Conservation (phyloP, 495 filamentous ascomycete genomes). For the Penicillium desertorum region DNA sequence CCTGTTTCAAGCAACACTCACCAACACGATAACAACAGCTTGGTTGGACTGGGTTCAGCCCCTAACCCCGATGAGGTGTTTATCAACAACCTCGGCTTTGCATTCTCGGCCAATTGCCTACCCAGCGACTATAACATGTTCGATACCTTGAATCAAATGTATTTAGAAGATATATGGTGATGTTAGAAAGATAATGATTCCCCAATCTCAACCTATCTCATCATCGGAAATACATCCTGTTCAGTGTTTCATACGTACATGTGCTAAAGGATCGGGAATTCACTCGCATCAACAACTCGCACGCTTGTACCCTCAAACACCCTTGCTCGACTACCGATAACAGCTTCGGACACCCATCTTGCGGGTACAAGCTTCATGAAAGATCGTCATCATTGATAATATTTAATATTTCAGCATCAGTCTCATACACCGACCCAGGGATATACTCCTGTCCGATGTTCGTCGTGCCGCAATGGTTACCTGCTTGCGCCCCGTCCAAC, state of each 20-base stretch:
- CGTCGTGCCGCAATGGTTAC: too few species aligned
- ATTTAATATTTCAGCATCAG: conserved; percentile 52
- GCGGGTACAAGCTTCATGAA: conserved; percentile 54
- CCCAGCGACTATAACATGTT: conserved; percentile 35
- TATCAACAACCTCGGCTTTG: conserved; percentile 26
- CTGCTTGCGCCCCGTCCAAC: too few species aligned
- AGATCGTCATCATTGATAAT: conserved; percentile 48
- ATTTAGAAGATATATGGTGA: conserved; percentile 29
- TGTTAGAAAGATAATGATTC: not conserved
- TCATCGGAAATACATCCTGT: not conserved
- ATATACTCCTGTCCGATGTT: conserved; percentile 29
- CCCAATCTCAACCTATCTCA: too few species aligned
- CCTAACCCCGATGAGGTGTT: conserved; percentile 20
- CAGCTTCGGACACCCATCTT: conserved; percentile 51
- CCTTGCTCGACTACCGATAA: conserved; percentile 51
- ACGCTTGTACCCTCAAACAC: conserved; percentile 53
- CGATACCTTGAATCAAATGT: conserved; percentile 30
- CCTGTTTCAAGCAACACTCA: not conserved
- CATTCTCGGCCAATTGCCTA: conserved; percentile 25
- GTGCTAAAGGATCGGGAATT: conserved; percentile 47
- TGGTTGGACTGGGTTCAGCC: not conserved
- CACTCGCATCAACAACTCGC: conserved; percentile 59
- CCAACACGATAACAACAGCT: not conserved
- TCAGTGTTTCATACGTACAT: not conserved
- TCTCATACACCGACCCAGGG: conserved; percentile 44